Conservation (phyloP, 2,329 filamentous ascomycete genomes). For the Cadophora sp. region DNA sequence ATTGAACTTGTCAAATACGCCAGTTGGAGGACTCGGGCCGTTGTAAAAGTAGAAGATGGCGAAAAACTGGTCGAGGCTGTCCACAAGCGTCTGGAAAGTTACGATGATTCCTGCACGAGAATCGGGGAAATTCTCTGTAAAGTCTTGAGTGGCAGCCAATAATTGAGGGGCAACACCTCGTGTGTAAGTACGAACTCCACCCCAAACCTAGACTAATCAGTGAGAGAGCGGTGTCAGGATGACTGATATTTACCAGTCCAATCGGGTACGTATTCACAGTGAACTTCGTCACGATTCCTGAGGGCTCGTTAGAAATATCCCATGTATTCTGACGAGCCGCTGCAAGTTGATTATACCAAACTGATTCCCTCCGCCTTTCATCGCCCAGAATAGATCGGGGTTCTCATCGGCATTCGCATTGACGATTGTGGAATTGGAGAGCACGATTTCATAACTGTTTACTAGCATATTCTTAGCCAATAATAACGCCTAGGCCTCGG, state of each 20-base stretch:
- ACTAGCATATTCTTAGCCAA: constrained; percentile 37
- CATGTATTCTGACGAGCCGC: constrained; percentile 33
- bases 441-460: constrained; percentile 52
- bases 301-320: constrained; percentile 29
- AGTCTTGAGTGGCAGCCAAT: constrained; percentile 58
- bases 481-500: not conserved
- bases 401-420: constrained; percentile 35
- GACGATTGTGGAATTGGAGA: constrained; percentile 34
- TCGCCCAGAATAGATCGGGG: constrained; percentile 37
- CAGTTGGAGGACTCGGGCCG: constrained; percentile 44
- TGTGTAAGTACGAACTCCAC: constrained; percentile 48
- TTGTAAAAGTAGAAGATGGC: constrained; percentile 48
- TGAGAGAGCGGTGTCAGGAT: not conserved
- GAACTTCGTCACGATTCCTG: constrained; percentile 48
- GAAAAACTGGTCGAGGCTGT: constrained; percentile 34
- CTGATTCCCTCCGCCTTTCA: constrained; percentile 40
- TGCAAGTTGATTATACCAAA: constrained; percentile 36
- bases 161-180: constrained; percentile 45
- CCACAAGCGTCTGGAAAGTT: constrained; percentile 35
- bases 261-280: constrained; percentile 45
- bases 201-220: constrained; percentile 45
- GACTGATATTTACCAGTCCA: constrained; percentile 36
- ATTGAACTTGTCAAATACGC: constrained; percentile 37
- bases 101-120: constrained; percentile 45
- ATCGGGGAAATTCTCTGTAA: constrained; percentile 60